Evolutionary conservation across 2,329 filamentous ascomycete species (phyloP), one percentile per base, ranked within the genome.

Genomic region (Fusarium ramigenum): DNA sequence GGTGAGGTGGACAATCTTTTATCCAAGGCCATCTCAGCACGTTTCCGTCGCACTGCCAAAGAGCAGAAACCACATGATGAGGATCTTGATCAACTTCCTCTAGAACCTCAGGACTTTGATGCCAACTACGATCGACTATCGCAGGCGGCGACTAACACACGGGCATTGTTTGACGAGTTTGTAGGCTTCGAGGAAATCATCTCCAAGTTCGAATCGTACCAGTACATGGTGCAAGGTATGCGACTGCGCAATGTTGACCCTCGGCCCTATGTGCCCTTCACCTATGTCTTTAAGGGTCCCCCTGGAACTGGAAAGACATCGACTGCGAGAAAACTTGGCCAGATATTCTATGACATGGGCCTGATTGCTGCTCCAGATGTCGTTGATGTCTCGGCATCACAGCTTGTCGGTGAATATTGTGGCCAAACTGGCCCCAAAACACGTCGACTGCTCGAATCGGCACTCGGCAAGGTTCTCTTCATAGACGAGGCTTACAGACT

Each of bases 271-370:
- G 84, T 93, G 0, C 90, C 91, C 0, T 92, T 92, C 76, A 92
- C 88, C 54, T 93, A 92, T 74, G 79, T 93, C 3, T 93, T 93
- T 82, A 87, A 88, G 16, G 91, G 92, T 2, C 80, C 81, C 1
- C 89, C 90, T 34, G 91, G 89, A 1, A 94, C 92, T 0, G 93
- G 92, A 0, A 94, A 94, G 77, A 94, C 92, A 0, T 90, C 89
- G 0, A 93, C 86, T 0, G 93, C 93, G 0, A 83, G 86, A 40
- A 92, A 90, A 68, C 91, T 95, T 84, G 93, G 92, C 4, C 87
- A 93, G 70, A 84, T 95, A 0, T 95, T 89, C 76, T 94, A 93
- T 75, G 89, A 94, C 76, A 89, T 95, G 86, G 92, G 92, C 0
- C 87, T 94, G 52, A 83, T 95, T 0, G 82, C 89, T 0, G 84